Evolutionary conservation across 2,329 filamentous ascomycete species (phyloP).

Genomic region (Pseudogymnoascus sp.): DNA sequence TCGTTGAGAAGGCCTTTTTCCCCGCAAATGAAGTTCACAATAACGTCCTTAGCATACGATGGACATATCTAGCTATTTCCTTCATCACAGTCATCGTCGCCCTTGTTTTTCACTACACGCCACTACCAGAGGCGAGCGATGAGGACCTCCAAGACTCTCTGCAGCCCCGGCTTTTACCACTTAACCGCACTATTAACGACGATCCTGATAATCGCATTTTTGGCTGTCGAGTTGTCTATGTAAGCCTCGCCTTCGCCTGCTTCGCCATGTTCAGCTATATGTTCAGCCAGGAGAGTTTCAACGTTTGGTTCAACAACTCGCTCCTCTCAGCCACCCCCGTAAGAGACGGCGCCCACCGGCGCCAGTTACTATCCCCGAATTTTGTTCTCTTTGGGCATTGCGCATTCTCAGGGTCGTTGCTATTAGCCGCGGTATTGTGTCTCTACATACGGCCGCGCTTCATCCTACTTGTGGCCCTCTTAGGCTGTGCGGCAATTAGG

Average conservation of each 20-base stretch:
- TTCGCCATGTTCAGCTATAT: constrained; percentile 73
- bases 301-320: constrained; percentile 51
- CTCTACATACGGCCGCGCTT: constrained; percentile 54
- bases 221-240: constrained; percentile 42
- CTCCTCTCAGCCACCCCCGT: constrained; percentile 34
- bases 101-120: constrained; percentile 57
- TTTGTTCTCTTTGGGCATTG: constrained; percentile 34
- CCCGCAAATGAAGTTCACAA: constrained; percentile 21
- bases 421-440: constrained; percentile 62
- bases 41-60: constrained; percentile 63
- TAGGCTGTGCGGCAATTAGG: constrained; percentile 43
- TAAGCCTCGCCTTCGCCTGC: constrained; percentile 59
- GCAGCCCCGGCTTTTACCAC: constrained; percentile 57
- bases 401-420: constrained; percentile 52
- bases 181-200: constrained; percentile 67
- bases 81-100: constrained; percentile 62
- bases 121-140: constrained; percentile 50
- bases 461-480: constrained; percentile 57
- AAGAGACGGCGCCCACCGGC: constrained; percentile 25
- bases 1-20: constrained; percentile 71
- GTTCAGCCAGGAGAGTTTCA: constrained; percentile 61
- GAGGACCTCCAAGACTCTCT: constrained; percentile 27
- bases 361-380: constrained; percentile 31
- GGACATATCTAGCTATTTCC: constrained; percentile 71
- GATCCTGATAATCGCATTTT: constrained; percentile 58